phyloP scores from a whole-genome alignment of 2,329 filamentous ascomycete species.

The Aureobasidium sp. region DNA sequence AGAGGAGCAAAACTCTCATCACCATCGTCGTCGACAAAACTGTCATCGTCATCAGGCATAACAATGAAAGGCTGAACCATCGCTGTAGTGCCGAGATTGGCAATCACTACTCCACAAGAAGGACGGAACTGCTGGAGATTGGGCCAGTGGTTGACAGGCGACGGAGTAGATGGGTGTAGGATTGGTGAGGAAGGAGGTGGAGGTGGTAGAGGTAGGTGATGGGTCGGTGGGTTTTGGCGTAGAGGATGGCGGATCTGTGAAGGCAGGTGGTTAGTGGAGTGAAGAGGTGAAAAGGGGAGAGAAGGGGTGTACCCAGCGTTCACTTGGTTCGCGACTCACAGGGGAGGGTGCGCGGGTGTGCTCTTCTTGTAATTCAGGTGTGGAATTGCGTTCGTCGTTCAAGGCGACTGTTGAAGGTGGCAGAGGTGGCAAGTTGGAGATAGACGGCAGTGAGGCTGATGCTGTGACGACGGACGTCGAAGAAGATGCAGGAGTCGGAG shows the following conservation, averaged over 20 bases:
- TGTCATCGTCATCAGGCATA: not conserved
- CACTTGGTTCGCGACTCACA: not conserved
- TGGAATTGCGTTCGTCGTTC: not conserved
- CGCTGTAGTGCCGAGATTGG: not conserved
- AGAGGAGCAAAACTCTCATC: too few relatives aligned
- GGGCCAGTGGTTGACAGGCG: not conserved
- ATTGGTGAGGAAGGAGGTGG: not conserved
- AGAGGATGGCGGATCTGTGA: conserved; percentile 4
- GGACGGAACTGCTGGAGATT: not conserved
- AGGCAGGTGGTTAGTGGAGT: not conserved
- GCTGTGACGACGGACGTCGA: not conserved
- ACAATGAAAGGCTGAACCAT: not conserved
- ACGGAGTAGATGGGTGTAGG: not conserved
- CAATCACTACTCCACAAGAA: not conserved
- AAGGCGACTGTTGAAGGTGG: not conserved
- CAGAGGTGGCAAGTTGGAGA: not conserved
- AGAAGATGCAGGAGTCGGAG: not conserved
- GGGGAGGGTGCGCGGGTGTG: not conserved
- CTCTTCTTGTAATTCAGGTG: not conserved
- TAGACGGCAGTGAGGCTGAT: not conserved
- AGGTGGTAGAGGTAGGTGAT: not conserved
- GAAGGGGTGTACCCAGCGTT: not conserved
- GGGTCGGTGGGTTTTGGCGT: conserved; percentile 8
- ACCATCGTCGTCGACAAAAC: too few relatives aligned
- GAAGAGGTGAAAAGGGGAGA: not conserved